Evolutionary conservation across 2,329 filamentous ascomycete genomes (phyloP), one percentile per base, ranked within the genome.

Genomic region (Lasiodiplodia theobromae): DNA sequence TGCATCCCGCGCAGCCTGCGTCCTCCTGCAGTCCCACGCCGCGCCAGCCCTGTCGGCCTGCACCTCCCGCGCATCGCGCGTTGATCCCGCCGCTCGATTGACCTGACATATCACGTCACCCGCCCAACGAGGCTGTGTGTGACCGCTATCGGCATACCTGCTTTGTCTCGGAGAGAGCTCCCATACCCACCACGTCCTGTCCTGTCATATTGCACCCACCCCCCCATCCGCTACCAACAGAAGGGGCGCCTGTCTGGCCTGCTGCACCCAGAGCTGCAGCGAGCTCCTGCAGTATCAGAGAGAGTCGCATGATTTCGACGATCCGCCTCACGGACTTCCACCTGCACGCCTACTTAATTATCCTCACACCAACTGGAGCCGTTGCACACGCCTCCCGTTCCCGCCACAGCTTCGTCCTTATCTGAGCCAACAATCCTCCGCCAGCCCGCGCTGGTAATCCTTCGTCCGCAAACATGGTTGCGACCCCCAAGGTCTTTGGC

Each of bases 401-500:
- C 54, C n/a, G 28, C 31, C 31, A 8, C 58, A 18, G 37, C 49
- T 38, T 18, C 34, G 12, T 28, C 23, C 23, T 47, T 60, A 52
- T 52, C 21, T 8, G n/a, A 64, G 1, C 28, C 18, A 38, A 18
- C 68, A 47, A 47, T 12, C 3, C 18, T 47, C 18, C 34, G 28
- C 25, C n/a, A 31, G 31, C 1, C 16, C 25, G 53, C 10, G 12
- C 66, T 62, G 56, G 56, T 28, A 21, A 40, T 34, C 37, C 23
- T 38, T 64, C 16, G 11, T 10, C 54, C 47, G 69, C 71, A 65
- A 75, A 67, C 71, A 79, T 80, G 78, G 77, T 77, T 71, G 74
- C 72, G 66, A 71, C 76, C 57, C 73, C 74, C 68, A 76, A 74
- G 64, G 76, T 78, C 44, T 80, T 80, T 75, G 77, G 77, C 72